Percentiles rank a stretch among this genome's conserved stretches.
phyloP scores from a whole-genome alignment of 139 green algal species.

The Haematococcus lacustris region DNA sequence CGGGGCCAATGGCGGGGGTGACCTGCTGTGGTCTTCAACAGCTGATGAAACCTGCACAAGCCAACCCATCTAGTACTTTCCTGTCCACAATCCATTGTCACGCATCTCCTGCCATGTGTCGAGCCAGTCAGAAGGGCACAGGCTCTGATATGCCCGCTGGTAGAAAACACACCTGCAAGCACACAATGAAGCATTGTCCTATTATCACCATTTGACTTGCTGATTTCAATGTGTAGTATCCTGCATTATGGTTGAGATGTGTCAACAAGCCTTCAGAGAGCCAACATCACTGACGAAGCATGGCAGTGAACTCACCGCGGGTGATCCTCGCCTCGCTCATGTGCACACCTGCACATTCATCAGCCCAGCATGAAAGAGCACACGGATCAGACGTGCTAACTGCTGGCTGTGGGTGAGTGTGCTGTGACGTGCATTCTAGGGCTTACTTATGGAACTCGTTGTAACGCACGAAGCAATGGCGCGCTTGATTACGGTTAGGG shows the following conservation, averaged over 20 bases:
- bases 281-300: background rate
- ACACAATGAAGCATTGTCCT: background rate
- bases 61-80: no score
- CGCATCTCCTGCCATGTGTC: constrained; percentile 47
- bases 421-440: background rate
- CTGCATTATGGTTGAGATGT: background rate
- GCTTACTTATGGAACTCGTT: constrained; percentile 86
- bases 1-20: no score
- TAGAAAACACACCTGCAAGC: constrained; percentile 51
- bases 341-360: constrained; percentile 34
- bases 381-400: no score
- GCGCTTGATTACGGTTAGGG: constrained; percentile 80
- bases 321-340: constrained; percentile 66
- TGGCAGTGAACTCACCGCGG: constrained; percentile 30
- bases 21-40: no score
- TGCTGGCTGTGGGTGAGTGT: no score
- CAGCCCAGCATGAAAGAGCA: no score
- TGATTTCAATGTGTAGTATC: background rate
- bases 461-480: constrained; percentile 88
- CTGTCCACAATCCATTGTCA: constrained; percentile 47
- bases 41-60: no score
- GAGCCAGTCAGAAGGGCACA: constrained; percentile 86
- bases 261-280: background rate
- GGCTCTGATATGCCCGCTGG: constrained; percentile 61
- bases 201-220: background rate